phyloP scores from a whole-genome alignment of 441 rosid genomes.

The Corymbia citriodora region DNA sequence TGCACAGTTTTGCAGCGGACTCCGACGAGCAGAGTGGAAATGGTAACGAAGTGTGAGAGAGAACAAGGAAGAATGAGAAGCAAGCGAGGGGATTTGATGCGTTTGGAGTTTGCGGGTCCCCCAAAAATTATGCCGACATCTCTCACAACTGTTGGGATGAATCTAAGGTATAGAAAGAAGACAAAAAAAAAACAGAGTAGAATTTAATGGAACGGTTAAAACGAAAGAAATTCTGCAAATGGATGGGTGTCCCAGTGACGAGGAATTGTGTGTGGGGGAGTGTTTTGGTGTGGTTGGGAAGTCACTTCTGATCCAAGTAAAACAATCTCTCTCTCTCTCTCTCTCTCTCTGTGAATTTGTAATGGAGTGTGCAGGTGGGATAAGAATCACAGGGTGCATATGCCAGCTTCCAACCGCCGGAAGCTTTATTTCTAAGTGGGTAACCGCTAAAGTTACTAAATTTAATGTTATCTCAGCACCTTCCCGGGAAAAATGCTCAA shows the following conservation, averaged over 20 bases:
- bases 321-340: background rate
- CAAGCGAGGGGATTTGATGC: slow-evolving; percentile 12
- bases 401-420: background rate
- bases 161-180: slow-evolving; percentile 5
- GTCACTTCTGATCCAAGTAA: slow-evolving; percentile 8
- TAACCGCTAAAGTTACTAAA: background rate
- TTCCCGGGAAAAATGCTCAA: background rate
- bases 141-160: background rate
- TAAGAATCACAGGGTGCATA: background rate
- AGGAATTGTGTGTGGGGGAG: background rate
- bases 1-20: background rate
- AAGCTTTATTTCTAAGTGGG: background rate
- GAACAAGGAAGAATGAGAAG: background rate
- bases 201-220: background rate
- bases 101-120: slow-evolving; percentile 13
- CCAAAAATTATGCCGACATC: background rate
- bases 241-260: background rate
- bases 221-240: background rate
- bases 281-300: slow-evolving; percentile 13
- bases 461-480: background rate
- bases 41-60: background rate
- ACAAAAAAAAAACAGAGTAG: background rate
- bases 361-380: background rate
- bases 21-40: background rate
- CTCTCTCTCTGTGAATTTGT: background rate